phyloP scores from a whole-genome alignment of 2,329 filamentous ascomycete species.

The Teratosphaeria destructans region DNA sequence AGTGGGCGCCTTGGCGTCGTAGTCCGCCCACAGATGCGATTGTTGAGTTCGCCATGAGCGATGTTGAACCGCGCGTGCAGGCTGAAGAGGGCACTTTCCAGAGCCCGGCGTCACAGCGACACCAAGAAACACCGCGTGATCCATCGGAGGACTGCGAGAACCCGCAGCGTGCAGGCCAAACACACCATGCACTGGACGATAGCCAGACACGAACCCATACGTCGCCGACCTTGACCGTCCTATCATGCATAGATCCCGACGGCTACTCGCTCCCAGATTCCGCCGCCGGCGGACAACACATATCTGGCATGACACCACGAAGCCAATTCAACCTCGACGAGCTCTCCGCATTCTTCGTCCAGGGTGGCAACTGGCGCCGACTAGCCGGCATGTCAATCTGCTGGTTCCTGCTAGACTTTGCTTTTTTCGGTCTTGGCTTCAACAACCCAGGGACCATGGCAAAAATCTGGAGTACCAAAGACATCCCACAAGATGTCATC shows the following conservation, averaged over 20 bases:
- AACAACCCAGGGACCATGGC: neutral
- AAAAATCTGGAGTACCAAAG: neutral
- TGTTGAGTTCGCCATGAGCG: neutral
- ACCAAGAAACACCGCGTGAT: neutral
- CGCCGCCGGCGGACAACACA: neutral
- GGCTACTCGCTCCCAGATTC: conserved; percentile 2
- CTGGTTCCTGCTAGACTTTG: conserved; percentile 13
- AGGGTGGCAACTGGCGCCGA: conserved; percentile 13
- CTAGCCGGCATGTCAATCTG: conserved; percentile 12
- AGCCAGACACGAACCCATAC: neutral
- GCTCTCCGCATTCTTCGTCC: conserved; percentile 9
- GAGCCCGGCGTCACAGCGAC: neutral
- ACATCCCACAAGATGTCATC: neutral
- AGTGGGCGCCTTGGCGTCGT: neutral
- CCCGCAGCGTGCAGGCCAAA: neutral
- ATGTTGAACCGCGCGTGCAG: neutral
- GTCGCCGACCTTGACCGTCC: neutral
- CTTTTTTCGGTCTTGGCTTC: conserved; percentile 9
- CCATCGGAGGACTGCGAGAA: neutral
- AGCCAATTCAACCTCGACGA: conserved; percentile 8
- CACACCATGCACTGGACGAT: neutral
- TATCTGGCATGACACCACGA: conserved; percentile 8
- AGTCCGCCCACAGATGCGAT: neutral
- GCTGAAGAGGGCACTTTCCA: neutral
- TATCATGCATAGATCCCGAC: neutral